Base-by-base conservation (phyloP, 2,329 filamentous ascomycete genomes). In the Trichophaea hybrida region DNA sequence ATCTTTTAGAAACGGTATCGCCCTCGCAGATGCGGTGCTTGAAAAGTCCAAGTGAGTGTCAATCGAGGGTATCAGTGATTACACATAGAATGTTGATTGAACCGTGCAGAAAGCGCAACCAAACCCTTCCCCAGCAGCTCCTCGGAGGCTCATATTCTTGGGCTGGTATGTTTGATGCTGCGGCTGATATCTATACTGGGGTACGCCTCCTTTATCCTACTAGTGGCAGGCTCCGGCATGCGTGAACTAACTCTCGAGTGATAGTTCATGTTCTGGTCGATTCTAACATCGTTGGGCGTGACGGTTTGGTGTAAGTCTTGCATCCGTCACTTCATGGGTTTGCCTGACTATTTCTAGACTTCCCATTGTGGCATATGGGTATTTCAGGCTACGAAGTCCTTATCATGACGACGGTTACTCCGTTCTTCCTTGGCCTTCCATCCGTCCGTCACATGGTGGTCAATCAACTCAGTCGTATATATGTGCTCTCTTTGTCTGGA, bases 331-430 rank as follows among this genome's bases (percentile, higher is more conserved):
- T 15, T 7, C 2, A 40, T 13, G 15, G 32, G 31, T 7, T 24
- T 35, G n/a, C 4, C 40, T 37, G n/a, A 61, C 58, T 67, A 49
- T 50, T 48, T 13, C 38, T 64, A 88, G 85, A 94, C 73, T 98
- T 98, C 71, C 93, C 93, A 12, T 80, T 98, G 8, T 98, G 93
- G 93, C 83, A 96, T 72, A 98, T 98, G 93, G 93, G 93, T 33
- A 94, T 98, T 62, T 97, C 91, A 3, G 93, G 93, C 64, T 98
- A 93, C 70, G 93, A 98, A 74, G 85, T 83, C 48, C 78, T 94
- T 66, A 84, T 98, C 69, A 85, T 97, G 82, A 81, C 80, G 54
- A 91, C 88, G 2, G 73, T 91, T 55, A 86, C 90, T 4, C 93
- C 93, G 0, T 76, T 90, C 43, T 72, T 97, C 17, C 81, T 98